Conservation (phyloP, 345 rosid species). For the Eucalyptus sp. region DNA sequence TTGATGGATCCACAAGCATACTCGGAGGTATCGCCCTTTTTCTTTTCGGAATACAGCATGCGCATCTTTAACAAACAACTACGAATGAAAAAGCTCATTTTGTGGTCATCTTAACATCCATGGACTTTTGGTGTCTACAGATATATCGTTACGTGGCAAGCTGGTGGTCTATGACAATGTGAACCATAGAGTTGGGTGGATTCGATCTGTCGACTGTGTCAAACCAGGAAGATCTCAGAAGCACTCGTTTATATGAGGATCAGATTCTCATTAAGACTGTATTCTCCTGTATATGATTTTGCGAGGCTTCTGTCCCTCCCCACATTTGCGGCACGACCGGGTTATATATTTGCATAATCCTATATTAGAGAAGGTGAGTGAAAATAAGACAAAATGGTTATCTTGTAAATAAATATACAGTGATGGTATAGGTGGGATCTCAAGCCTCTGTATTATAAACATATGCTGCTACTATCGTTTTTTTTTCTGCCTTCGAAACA, state of each 20-base stretch:
- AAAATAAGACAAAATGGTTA: neutral
- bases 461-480: neutral
- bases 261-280: neutral
- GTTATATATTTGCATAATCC: neutral
- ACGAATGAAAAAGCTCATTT: neutral
- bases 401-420: neutral
- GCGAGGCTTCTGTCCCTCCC: neutral
- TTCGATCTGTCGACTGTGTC: constrained; percentile 33
- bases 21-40: constrained; percentile 54
- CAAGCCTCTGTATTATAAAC: neutral
- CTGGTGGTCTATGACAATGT: constrained; percentile 69
- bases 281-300: neutral
- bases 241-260: constrained; percentile 19
- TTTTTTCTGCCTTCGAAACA: neutral
- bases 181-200: constrained; percentile 71
- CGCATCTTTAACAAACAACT: neutral
- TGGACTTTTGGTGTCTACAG: constrained; percentile 15
- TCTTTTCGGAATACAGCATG: neutral
- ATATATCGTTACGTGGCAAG: constrained; percentile 62
- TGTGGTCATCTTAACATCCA: neutral
- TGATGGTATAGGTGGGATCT: neutral
- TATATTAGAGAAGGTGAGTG: neutral
- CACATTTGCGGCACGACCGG: neutral
- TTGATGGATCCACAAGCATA: constrained; percentile 69
- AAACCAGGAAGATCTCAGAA: constrained; percentile 18